Percentiles rank a stretch among this genome's conserved stretches.
These are phyloP conservation scores for Fagopyrum homotropicum DNA, from an alignment of 148 eudicot genomes.

Conservation along the genomic window DNA sequence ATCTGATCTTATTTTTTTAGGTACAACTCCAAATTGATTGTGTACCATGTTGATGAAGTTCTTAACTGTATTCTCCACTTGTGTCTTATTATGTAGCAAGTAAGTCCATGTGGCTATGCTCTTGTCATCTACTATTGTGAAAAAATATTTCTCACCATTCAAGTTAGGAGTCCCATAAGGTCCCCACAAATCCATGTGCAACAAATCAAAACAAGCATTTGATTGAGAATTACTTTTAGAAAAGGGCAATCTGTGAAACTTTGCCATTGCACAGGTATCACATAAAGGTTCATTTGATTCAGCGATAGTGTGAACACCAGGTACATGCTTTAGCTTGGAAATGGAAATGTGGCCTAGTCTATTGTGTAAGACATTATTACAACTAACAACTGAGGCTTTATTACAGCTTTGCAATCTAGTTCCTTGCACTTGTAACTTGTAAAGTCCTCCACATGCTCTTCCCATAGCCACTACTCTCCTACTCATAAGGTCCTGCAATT, in stretches of 20 bases:
- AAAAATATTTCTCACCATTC: neutral
- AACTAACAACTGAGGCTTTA: accelerated
- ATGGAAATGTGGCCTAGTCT: neutral
- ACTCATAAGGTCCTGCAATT: neutral
- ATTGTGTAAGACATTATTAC: neutral
- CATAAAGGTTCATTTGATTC: neutral
- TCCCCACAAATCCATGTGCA: neutral
- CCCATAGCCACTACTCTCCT: neutral
- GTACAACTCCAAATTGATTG: too few relatives aligned
- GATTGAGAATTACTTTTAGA: neutral
- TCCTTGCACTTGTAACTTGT: too few relatives aligned
- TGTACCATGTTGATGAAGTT: too few relatives aligned
- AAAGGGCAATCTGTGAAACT: neutral
- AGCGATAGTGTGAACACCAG: neutral
- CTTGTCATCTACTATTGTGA: neutral
- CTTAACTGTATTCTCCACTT: neutral
- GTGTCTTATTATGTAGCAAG: too few relatives aligned
- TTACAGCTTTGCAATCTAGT: too few relatives aligned
- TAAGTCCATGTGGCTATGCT: too few relatives aligned
- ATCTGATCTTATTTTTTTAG: too few relatives aligned
- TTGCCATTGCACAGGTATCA: neutral
- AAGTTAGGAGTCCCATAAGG: neutral
- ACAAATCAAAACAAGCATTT: neutral
- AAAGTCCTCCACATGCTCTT: too few relatives aligned
- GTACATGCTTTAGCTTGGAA: neutral